Evolutionary conservation across 345 rosid genomes (phyloP), one percentile per base, ranked within the genome.

Genomic region (Reutealis trisperma): DNA sequence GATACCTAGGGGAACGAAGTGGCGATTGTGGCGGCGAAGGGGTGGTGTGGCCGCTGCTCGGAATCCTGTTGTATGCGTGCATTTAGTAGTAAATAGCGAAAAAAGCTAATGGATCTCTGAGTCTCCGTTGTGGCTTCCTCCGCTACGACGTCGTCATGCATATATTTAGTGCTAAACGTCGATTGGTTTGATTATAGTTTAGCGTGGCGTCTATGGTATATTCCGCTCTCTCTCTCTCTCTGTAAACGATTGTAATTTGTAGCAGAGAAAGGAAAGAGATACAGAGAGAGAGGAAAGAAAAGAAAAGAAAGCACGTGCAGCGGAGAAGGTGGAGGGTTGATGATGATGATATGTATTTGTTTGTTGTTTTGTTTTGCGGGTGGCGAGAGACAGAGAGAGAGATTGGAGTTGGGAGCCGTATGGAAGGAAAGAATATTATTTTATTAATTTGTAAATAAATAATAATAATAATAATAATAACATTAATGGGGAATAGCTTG

Each of bases 1-100:
- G 97, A 85, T 85, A 89, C 21, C 97, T 87, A 15, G 98, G 99
- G 21, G 98, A 92, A 8, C 98, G 94, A 55, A 90, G 89, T 57
- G 98, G 98, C 45, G 98, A 92, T 27, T 85, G 88, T n/a, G 97
- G 99, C 6, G 99, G 98, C 13, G 99, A 96, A 0, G 99, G 99
- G n/a, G 97, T 89, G 21, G 84, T 80, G 89, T 91, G 97, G 86
- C 97, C 98, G 91, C 97, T 93, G 84, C 92, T 87, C 37, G 97
- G 95, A 77, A 90, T 77, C 80, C 98, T 84, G 71, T 69, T 91
- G 81, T 90, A 85, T 14, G 97, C 89, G 77, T 88, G 98, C 99
- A 96, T 93, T 89, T 89, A 89, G 80, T 73, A 37, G 6, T 0
- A 37, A 37, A 58, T 22, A 5, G 27, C 18, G 15, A 37, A 37